A percentile compares a stretch with the other conserved stretches of the same genome.
Evolutionary conservation across 495 filamentous ascomycete species (phyloP).

Genomic region (Aspergillus asperescens): DNA sequence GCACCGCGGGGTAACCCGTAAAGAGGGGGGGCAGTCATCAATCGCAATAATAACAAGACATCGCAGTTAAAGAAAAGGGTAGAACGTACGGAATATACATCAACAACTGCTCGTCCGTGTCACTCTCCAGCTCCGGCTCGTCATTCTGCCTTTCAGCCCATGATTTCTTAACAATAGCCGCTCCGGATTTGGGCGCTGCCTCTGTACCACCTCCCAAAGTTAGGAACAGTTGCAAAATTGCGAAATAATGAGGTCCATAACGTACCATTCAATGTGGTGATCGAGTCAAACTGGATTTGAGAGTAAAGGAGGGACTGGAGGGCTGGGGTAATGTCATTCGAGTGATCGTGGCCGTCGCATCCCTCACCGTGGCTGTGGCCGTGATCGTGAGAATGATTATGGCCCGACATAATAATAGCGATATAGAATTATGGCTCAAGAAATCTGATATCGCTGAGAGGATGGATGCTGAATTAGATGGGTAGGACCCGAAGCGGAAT

Average conservation of each 20-base stretch:
- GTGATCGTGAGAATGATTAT: conserved; percentile 41
- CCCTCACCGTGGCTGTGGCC: conserved; percentile 35
- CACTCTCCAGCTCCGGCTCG: conserved; percentile 71
- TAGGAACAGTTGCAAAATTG: neutral
- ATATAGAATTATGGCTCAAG: neutral
- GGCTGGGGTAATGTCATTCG: conserved; percentile 86
- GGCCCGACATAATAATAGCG: conserved; percentile 32
- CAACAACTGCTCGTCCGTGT: conserved; percentile 88
- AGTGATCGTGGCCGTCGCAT: conserved; percentile 62
- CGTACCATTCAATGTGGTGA: conserved; percentile 74
- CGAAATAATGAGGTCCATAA: neutral
- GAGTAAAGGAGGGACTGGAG: conserved; percentile 83
- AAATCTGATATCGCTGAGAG: neutral
- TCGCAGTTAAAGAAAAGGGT: neutral
- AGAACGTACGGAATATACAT: conserved; percentile 79
- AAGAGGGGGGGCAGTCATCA: neutral
- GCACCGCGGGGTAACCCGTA: conserved; percentile 16
- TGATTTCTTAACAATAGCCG: conserved; percentile 77
- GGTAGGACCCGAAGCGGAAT: neutral
- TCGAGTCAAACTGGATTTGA: conserved; percentile 81
- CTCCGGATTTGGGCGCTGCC: conserved; percentile 57
- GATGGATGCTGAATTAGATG: neutral
- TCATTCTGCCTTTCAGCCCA: conserved; percentile 73
- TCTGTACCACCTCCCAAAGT: conserved; percentile 35
- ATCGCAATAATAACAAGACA: neutral